Base-by-base conservation (phyloP, 495 filamentous ascomycete species). In the Chlorociboria aeruginascens region DNA sequence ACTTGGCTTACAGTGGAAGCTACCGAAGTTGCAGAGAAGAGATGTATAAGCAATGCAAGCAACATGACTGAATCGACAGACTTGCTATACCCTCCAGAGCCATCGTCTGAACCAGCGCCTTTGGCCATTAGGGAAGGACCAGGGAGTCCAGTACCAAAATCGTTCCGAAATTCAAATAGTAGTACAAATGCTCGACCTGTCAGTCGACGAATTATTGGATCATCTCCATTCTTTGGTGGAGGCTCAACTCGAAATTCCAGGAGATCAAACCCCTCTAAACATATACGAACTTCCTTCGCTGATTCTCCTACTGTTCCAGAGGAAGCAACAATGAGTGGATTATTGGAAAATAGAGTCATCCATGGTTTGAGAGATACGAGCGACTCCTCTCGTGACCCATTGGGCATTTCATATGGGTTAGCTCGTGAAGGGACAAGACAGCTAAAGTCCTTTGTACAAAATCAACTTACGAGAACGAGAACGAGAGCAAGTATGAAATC, bases 381-480 rank as follows among this genome's bases (percentile, higher is more conserved):
- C 2, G 48, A 30, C 11, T 13, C 11, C 6, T 38, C 33, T 32
- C 29, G 36, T n/a, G 54, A 57, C 33, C 42, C 44, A 10, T 53
- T 50, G 8, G 43, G 35, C 2, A 50, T 51, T 17, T 50, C 45
- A 0, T 54, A 51, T 43, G 48, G 48, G 8, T 25, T 44, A 17
- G 52, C 55, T 14, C 9, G 38, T 2, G 55, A 58, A 40, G 50
- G 52, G 11, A 55, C 55, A 12, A 43, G 52, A 37, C 52, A 58
- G 32, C 45, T 55, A 16, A 48, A 40, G 16, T 32, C 13, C 16
- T 55, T 40, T 41, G 46, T 58, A 6, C 42, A 44, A 46, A 40
- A 45, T 25, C 50, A 46, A 7, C 7, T 53, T 10, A 17, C 13
- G 9, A 20, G 48, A 16, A 42, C 10, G 2, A 47, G 35, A 25